These are phyloP conservation scores for Exophiala lecanii-corni DNA, from an alignment of 2,329 filamentous ascomycete genomes.

Conservation along the genomic window DNA sequence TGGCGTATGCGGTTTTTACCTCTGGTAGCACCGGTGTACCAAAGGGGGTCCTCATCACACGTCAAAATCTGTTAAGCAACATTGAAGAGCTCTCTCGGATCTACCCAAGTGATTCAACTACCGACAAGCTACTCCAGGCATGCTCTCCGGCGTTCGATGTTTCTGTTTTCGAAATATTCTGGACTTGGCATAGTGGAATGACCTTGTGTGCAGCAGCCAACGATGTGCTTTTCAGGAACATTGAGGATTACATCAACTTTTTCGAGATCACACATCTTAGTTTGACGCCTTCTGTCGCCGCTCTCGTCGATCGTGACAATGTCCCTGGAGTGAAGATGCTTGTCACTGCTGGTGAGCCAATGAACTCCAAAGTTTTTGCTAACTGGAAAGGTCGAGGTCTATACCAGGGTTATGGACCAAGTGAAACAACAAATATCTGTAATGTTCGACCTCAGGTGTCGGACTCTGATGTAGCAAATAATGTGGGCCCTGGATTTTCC, in stretches of 20 bases:
- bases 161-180: slow-evolving; percentile 88
- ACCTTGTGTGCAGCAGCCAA: slow-evolving; percentile 72
- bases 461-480: slow-evolving; percentile 58
- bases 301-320: slow-evolving; percentile 63
- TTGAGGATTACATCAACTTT: slow-evolving; percentile 61
- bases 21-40: slow-evolving; percentile 77
- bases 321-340: slow-evolving; percentile 70
- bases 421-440: slow-evolving; percentile 84
- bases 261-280: slow-evolving; percentile 73
- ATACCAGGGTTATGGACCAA: slow-evolving; percentile 79
- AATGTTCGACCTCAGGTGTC: slow-evolving; percentile 63
- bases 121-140: slow-evolving; percentile 67
- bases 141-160: slow-evolving; percentile 83
- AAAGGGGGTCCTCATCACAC: slow-evolving; percentile 74
- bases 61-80: slow-evolving; percentile 71
- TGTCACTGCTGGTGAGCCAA: slow-evolving; percentile 74
- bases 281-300: slow-evolving; percentile 78
- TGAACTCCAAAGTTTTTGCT: slow-evolving; percentile 66
- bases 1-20: slow-evolving; percentile 77
- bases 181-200: slow-evolving; percentile 72
- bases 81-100: slow-evolving; percentile 60
- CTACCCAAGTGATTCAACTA: slow-evolving; percentile 53
- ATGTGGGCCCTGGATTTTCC: slow-evolving; percentile 68
- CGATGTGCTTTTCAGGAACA: slow-evolving; percentile 67
- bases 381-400: slow-evolving; percentile 63